Base-by-base conservation (phyloP, 2,329 filamentous ascomycete genomes). In the Xenosphaeropsis pyriputrescens region DNA sequence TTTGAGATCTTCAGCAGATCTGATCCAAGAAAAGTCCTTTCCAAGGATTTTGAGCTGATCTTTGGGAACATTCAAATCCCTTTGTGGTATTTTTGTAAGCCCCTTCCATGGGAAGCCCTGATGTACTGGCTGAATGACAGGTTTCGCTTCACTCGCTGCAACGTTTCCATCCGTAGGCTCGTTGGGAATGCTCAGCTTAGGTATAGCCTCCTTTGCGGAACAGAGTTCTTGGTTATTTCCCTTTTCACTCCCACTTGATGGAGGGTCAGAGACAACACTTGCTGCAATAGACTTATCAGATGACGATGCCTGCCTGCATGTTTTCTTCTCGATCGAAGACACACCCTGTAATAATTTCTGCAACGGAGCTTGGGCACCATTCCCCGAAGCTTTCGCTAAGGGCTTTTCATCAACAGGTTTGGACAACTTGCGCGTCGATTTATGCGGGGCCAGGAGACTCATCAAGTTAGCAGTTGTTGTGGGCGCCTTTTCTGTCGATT, bases 11-110 rank as follows among this genome's bases (percentile, higher is more conserved):
- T 37, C 36, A 48, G 38, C n/a, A 22, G 43, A 34, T 11, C 22
- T 26, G 31, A 49, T 54, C 60, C 59, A 62, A 6, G 57, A 67
- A 13, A 63, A 57, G 5, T 54, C 42, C 9, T 57, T 50, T 5
- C 64, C 58, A 2, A 79, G 53, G 5, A 78, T 54, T 7, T 56
- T 46, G 32, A 53, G 48, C 45, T 79, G 75, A 13, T 67, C 59
- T 18, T 51, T 55, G 2, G 66, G 60, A 37, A 72, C 65, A 17
- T 48, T 55, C 22, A 67, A 50, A 45, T 68, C 62, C 32, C 48
- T 53, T 14, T 54, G 56, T 19, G 55, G 52, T 38, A 72, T 62
- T 14, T 45, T 40, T 15, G 45, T 45, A 6, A 45, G 32, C 4
- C 45, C 44, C 34, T 45, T 35, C 31, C 52, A 54, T 6, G 46